A percentile compares a stretch with the other conserved stretches of the same genome.
Evolutionary conservation across 164 flowering plant genomes (phyloP).

Genomic region (Vitis rotundifolia): DNA sequence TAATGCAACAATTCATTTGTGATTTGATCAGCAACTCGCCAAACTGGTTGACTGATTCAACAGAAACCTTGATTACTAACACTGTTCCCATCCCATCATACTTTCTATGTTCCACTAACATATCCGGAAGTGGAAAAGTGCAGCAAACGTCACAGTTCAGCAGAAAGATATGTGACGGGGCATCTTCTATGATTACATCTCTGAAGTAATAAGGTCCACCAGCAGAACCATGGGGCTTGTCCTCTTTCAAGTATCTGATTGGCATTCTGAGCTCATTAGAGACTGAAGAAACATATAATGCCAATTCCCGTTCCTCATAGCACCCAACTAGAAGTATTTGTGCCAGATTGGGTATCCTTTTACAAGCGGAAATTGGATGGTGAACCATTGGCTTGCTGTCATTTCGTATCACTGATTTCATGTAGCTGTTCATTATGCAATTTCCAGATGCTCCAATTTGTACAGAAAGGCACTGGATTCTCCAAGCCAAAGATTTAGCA

Average conservation of each 20-base stretch:
- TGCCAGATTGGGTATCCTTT: constrained; percentile 84
- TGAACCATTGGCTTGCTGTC: constrained; percentile 70
- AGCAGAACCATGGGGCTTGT: constrained; percentile 95
- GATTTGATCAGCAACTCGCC: constrained; percentile 86
- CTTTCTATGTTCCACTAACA: constrained; percentile 87
- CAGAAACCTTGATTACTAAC: constrained; percentile 90
- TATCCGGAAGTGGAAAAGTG: constrained; percentile 80
- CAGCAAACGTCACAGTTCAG: constrained; percentile 97
- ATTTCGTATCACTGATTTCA: too few relatives aligned
- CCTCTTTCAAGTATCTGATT: constrained; percentile 93
- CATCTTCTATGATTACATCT: too few relatives aligned
- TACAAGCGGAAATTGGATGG: constrained; percentile 95
- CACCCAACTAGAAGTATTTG: constrained; percentile 85
- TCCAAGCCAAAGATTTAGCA: too few relatives aligned
- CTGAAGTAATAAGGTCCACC: constrained; percentile 89
- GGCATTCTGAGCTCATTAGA: constrained; percentile 92
- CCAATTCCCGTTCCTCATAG: constrained; percentile 92
- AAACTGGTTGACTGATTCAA: constrained; percentile 90
- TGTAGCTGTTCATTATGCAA: too few relatives aligned
- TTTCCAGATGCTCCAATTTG: too few relatives aligned
- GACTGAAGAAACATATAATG: constrained; percentile 81
- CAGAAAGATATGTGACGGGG: too few relatives aligned
- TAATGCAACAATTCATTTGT: constrained; percentile 93
- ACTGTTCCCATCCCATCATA: constrained; percentile 94
- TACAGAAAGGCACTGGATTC: too few relatives aligned